These are phyloP conservation scores for Ogataea minuta DNA, from an alignment of 805 yeast genomes.

Conservation along the genomic window DNA sequence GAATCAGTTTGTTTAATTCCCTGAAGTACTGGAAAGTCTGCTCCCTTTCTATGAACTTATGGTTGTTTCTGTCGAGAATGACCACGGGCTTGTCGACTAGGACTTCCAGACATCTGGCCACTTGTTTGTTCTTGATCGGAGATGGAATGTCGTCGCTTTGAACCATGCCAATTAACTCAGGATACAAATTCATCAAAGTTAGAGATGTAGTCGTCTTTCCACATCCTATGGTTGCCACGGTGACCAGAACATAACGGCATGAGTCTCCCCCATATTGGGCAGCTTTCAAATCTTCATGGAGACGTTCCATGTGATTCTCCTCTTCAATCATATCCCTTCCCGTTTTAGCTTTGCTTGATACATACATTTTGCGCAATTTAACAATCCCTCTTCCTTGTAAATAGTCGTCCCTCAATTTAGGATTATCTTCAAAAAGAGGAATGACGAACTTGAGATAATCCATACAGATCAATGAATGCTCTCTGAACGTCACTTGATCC, in stretches of 20 bases:
- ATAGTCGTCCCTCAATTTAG: slow-evolving; percentile 45
- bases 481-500: slow-evolving; percentile 38
- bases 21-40: slow-evolving; percentile 57
- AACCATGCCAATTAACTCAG: slow-evolving; percentile 61
- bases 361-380: slow-evolving; percentile 62
- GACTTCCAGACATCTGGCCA: slow-evolving; percentile 43
- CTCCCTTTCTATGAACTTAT: slow-evolving; percentile 63
- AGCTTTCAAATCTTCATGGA: slow-evolving; percentile 28
- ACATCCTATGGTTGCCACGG: slow-evolving; percentile 90
- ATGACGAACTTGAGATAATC: slow-evolving; percentile 68
- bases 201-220: slow-evolving; percentile 86
- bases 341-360: slow-evolving; percentile 49
- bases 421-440: slow-evolving; percentile 50
- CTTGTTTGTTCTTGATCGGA: slow-evolving; percentile 47
- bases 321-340: slow-evolving; percentile 58
- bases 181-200: slow-evolving; percentile 54
- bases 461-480: slow-evolving; percentile 59
- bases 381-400: slow-evolving; percentile 68
- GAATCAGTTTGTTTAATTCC: slow-evolving; percentile 41
- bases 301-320: slow-evolving; percentile 35
- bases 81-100: slow-evolving; percentile 49
- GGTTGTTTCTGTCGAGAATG: slow-evolving; percentile 82
- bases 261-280: slow-evolving; percentile 32
- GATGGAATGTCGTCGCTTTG: slow-evolving; percentile 76
- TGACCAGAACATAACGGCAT: slow-evolving; percentile 63